Evolutionary conservation across 176 grass and related monocot genomes (phyloP), one percentile per base, ranked within the genome.

Genomic region (Zoysia japonica): DNA sequence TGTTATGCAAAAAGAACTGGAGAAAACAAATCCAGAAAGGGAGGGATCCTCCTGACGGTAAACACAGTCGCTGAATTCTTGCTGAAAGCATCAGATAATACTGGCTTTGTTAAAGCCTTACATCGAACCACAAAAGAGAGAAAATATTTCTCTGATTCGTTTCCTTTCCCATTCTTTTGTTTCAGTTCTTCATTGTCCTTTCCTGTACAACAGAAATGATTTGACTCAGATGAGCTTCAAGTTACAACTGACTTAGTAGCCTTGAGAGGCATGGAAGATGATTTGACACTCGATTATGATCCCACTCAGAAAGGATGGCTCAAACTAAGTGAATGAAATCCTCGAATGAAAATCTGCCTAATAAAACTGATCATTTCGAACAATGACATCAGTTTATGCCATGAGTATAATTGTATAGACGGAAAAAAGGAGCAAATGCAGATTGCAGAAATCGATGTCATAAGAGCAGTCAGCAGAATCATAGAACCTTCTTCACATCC

Each of bases 201-300:
- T 80, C 68, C 78, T 85, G 82, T 88, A 88, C 89, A 88, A 17
- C 46, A 63, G 70, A 81, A 88, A 85, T 64, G 64, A 78, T 74
- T 85, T 65, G 20, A 63, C 79, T 48, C 52, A 62, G 37, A 82
- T 82, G 73, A 78, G 62, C 53, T 62, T 82, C 20, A 16, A 53
- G 59, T 77, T 38, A 61, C 71, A 53, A 69, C 44, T 37, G 73
- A 74, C 61, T 72, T 80, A 73, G 15, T 53, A 62, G 68, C 16
- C 68, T 68, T 63, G 45, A 73, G 28, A 68, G 47, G 45, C 47
- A 71, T 63, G 35, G 48, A 38, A 53, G 65, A 28, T 48, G 61
- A 73, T 84, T 72, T 74, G 72, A 56, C 61, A 72, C 61, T 81
- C 5, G 28, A 73, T 82, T 48, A 42, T 47, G 69, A 79, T 28